Evolutionary conservation across 1,139 yeast genomes (phyloP), one percentile per base, ranked within the genome.

Genomic region (Lodderomyces elongisporus): DNA sequence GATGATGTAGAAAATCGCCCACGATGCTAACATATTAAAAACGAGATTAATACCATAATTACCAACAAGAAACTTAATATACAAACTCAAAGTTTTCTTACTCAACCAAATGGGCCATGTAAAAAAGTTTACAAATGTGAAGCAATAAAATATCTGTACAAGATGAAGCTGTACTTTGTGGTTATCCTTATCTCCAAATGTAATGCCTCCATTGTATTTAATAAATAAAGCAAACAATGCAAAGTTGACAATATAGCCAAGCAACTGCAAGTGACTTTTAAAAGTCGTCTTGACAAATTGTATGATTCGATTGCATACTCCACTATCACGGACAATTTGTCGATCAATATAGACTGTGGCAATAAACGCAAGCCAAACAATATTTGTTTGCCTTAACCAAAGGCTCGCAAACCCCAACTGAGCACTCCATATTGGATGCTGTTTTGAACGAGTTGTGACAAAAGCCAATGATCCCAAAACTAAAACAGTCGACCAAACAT

Each of bases 171-270:
- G 76, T 4, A 82, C 68, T 28, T 67, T 63, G 54, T 91, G 99
- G 52, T 91, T 88, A 25, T 78, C 79, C 54, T 87, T 85, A 54
- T 91, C 99, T 1, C 94, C 93, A 42, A 87, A 79, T 0, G 95
- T 72, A 3, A 95, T 79, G 0, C 95, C 93, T 17, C 82, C 79
- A 46, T 91, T 91, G 45, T 64, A 47, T 24, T 69, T 46, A 30
- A 87, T 52, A 50, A 88, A 88, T 1, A 51, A 52, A 1, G 55
- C 65, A 57, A 87, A 88, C 1, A 67, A 44, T 0, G 56, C 52
- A 15, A 75, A 73, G 40, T 79, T 80, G 9, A 70, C 29, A 0
- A 57, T 49, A 48, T 66, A 87, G 1, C 95, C 91, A 2, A 74
- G 3, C 3, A 66, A 45, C 2, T 45, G 28, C 1, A 18, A 14